These are phyloP conservation scores for Endocalyx cinctus DNA, from an alignment of 2,329 filamentous ascomycete species.

Conservation along the genomic window DNA sequence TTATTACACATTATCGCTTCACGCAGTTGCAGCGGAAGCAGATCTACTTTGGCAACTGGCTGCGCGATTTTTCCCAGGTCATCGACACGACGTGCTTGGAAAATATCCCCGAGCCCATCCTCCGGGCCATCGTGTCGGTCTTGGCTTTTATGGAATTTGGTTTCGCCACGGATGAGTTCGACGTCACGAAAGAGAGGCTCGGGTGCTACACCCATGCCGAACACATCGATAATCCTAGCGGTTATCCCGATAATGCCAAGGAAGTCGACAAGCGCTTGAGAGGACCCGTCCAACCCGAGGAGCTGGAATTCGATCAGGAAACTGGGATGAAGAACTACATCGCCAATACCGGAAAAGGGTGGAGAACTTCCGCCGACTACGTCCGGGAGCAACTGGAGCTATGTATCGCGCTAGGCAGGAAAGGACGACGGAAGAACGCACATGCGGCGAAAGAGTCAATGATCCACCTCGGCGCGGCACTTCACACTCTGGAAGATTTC, in stretches of 20 bases:
- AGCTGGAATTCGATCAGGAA: constrained; percentile 24
- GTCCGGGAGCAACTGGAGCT: constrained; percentile 20
- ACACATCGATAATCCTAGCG: constrained; percentile 46
- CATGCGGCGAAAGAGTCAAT: constrained; percentile 17
- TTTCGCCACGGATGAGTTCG: constrained; percentile 52
- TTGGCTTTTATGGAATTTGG: constrained; percentile 53
- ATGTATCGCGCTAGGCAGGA: constrained; percentile 22
- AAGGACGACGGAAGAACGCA: constrained; percentile 13
- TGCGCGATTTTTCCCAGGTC: constrained; percentile 49
- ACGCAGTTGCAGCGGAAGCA: constrained; percentile 33
- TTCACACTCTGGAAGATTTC: constrained; percentile 51
- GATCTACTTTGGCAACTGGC: constrained; percentile 40
- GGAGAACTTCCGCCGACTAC: constrained; percentile 25
- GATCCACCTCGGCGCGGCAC: constrained; percentile 40
- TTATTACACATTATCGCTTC: constrained; percentile 33
- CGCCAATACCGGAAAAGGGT: constrained; percentile 21
- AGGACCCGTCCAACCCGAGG: constrained; percentile 22
- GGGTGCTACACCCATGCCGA: constrained; percentile 47
- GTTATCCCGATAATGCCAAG: constrained; percentile 24
- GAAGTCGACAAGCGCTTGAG: constrained; percentile 23
- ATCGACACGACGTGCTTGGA: constrained; percentile 50
- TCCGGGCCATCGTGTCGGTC: constrained; percentile 50
- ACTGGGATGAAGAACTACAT: constrained; percentile 31
- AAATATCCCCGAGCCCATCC: constrained; percentile 47
- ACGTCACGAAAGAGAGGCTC: constrained; percentile 48